Conservation (phyloP, 73 alveolate genomes). For the Paramecium octaurelia region DNA sequence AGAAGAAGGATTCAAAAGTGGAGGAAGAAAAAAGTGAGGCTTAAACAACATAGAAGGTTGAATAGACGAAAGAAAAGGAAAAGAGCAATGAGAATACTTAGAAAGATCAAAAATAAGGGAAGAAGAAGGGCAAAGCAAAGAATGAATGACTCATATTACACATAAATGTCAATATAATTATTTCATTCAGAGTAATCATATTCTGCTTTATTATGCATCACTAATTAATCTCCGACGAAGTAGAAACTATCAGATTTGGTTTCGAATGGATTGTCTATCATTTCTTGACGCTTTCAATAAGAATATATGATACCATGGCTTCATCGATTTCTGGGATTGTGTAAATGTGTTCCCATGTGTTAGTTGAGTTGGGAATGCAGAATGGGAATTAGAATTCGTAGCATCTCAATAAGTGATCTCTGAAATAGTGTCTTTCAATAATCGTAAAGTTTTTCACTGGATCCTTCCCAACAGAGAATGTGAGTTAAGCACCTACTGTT, state of each 20-base stretch:
- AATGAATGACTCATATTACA: background rate
- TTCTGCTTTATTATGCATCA: slow-evolving; percentile 79
- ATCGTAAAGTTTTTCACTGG: slow-evolving; percentile 87
- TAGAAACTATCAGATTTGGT: slow-evolving; percentile 82
- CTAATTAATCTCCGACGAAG: slow-evolving; percentile 70
- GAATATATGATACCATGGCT: background rate
- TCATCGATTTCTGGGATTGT: slow-evolving; percentile 81
- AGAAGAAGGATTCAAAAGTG: background rate
- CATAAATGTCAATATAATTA: background rate
- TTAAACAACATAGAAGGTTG: background rate
- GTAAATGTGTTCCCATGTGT: slow-evolving; percentile 96
- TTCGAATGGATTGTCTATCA: slow-evolving; percentile 67
- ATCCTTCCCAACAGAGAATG: slow-evolving; percentile 75
- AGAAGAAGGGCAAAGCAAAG: background rate
- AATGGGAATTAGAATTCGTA: slow-evolving; percentile 89
- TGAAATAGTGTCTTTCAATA: slow-evolving; percentile 95
- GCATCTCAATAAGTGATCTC: slow-evolving; percentile 72
- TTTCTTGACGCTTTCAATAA: slow-evolving; percentile 41
- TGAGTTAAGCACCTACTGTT: slow-evolving; percentile 79
- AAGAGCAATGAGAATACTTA: background rate
- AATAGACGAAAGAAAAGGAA: background rate
- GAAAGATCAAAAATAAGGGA: background rate
- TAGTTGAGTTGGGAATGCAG: slow-evolving; percentile 95
- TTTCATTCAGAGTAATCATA: slow-evolving; percentile 62
- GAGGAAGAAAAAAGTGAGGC: background rate